Percentiles rank a stretch among this genome's conserved stretches.
These are phyloP conservation scores for Fusarium sp. DNA, from an alignment of 2,329 filamentous ascomycete species.

Conservation along the genomic window DNA sequence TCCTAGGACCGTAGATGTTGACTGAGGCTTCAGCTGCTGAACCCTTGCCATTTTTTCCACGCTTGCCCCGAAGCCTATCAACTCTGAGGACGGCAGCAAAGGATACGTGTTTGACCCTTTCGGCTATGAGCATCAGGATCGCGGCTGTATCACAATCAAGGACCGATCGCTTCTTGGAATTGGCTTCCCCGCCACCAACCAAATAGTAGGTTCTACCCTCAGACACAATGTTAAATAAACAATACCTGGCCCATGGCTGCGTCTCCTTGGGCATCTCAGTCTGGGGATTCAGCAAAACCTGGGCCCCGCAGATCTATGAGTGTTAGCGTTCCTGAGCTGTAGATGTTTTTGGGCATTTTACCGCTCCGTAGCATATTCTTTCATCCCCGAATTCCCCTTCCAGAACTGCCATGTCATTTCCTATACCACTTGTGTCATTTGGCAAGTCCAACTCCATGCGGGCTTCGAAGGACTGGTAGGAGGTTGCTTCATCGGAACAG, in stretches of 20 bases:
- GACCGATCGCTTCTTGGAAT: neutral
- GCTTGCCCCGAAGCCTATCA: fast-evolving
- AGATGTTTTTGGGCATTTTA: fast-evolving
- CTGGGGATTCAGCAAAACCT: neutral
- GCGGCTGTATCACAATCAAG: neutral
- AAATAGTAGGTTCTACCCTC: neutral
- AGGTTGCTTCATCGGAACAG: fast-evolving
- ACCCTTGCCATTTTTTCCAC: fast-evolving
- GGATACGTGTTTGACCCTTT: fast-evolving
- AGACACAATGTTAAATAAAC: neutral
- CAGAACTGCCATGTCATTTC: fast-evolving
- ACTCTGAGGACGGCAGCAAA: neutral
- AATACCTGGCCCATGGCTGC: neutral
- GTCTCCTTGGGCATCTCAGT: fast-evolving
- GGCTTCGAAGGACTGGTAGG: fast-evolving
- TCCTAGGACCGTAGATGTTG: neutral
- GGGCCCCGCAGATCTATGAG: neutral
- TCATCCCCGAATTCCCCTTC: fast-evolving
- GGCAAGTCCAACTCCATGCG: neutral
- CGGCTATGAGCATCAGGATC: fast-evolving
- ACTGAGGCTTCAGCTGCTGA: fast-evolving
- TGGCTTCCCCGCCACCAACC: fast-evolving
- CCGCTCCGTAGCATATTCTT: conserved; percentile 1
- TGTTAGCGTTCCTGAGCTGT: fast-evolving
- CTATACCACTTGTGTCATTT: fast-evolving